Conservation (phyloP, 768 basidiomycete genomes). For the Leccinum olivaceopallidum region DNA sequence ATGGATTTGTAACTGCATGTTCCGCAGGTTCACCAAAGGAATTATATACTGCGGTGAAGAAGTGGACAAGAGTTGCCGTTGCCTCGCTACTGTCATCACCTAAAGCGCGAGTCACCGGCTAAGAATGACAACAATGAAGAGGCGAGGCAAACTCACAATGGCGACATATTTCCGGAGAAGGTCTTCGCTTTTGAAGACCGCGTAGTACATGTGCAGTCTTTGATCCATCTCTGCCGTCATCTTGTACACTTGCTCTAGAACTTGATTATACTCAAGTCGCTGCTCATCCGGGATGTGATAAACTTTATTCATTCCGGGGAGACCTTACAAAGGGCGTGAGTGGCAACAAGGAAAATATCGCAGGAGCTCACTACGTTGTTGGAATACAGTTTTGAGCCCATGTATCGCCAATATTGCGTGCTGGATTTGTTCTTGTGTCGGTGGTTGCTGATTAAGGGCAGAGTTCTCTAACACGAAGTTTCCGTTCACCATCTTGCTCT, state of each 20-base stretch:
- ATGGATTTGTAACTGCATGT: slow-evolving; percentile 45
- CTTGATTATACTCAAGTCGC: slow-evolving; percentile 48
- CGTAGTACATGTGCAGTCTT: slow-evolving; percentile 48
- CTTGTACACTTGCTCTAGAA: slow-evolving; percentile 51
- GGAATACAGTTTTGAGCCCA: slow-evolving; percentile 37
- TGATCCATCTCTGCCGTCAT: slow-evolving; percentile 48
- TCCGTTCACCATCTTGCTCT: slow-evolving; percentile 20
- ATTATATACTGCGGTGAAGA: slow-evolving; percentile 35
- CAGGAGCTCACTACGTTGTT: slow-evolving; percentile 30
- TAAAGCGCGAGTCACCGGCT: slow-evolving; percentile 21
- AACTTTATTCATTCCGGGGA: slow-evolving; percentile 32
- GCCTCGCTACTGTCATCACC: slow-evolving; percentile 45
- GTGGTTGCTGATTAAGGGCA: slow-evolving; percentile 8
- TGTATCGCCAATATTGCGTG: slow-evolving; percentile 29
- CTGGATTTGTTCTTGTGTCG: slow-evolving; percentile 37
- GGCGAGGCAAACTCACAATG: slow-evolving; percentile 46
- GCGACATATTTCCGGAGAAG: slow-evolving; percentile 49
- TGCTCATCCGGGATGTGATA: slow-evolving; percentile 53
- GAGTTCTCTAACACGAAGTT: slow-evolving; percentile 10
- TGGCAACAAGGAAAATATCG: slow-evolving; percentile 9
- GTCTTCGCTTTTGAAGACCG: slow-evolving; percentile 49
- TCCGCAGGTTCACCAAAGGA: slow-evolving; percentile 39
- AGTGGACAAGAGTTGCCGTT: slow-evolving; percentile 27
- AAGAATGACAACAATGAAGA: slow-evolving; percentile 14
- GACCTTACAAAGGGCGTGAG: slow-evolving; percentile 30